These are phyloP conservation scores for Colletotrichum neosansevieriae DNA, from an alignment of 2,329 filamentous ascomycete species.

Conservation along the genomic window DNA sequence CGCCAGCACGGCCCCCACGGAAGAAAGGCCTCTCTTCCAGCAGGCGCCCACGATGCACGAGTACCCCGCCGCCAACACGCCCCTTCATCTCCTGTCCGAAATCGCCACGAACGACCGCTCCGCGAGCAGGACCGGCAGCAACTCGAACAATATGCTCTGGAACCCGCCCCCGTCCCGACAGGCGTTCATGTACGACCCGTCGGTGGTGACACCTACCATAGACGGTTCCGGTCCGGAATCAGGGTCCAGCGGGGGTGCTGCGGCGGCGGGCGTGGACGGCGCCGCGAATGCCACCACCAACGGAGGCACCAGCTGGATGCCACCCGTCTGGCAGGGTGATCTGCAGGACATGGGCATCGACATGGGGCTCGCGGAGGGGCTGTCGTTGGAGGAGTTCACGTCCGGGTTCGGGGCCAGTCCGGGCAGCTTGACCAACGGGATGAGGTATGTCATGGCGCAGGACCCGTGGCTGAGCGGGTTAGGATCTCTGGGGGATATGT, in stretches of 20 bases:
- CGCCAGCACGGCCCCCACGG: neutral
- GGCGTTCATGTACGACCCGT: conserved; percentile 53
- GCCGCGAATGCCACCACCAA: too few relatives aligned
- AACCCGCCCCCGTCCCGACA: conserved; percentile 46
- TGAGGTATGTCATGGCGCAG: conserved; percentile 51
- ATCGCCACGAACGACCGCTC: conserved; percentile 61
- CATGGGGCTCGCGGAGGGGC: conserved; percentile 30
- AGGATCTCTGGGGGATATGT: conserved; percentile 46
- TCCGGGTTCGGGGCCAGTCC: conserved; percentile 38
- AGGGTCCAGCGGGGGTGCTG: conserved; percentile 19
- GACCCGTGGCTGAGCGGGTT: conserved; percentile 57
- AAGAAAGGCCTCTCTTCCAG: conserved; percentile 42
- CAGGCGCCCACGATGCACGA: conserved; percentile 43
- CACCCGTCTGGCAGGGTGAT: conserved; percentile 17
- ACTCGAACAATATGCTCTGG: conserved; percentile 39
- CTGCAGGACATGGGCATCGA: conserved; percentile 38
- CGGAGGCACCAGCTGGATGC: conserved; percentile 20
- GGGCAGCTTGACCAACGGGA: conserved; percentile 43
- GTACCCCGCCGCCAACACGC: conserved; percentile 59
- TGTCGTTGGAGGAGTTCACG: conserved; percentile 40
- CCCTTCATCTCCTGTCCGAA: conserved; percentile 68
- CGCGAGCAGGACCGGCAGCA: conserved; percentile 17
- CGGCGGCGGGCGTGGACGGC: neutral
- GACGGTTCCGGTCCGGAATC: conserved; percentile 17
- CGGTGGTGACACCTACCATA: conserved; percentile 20